Evolutionary conservation across 768 basidiomycete species (phyloP).

Genomic region (Russula griseocarnosa): DNA sequence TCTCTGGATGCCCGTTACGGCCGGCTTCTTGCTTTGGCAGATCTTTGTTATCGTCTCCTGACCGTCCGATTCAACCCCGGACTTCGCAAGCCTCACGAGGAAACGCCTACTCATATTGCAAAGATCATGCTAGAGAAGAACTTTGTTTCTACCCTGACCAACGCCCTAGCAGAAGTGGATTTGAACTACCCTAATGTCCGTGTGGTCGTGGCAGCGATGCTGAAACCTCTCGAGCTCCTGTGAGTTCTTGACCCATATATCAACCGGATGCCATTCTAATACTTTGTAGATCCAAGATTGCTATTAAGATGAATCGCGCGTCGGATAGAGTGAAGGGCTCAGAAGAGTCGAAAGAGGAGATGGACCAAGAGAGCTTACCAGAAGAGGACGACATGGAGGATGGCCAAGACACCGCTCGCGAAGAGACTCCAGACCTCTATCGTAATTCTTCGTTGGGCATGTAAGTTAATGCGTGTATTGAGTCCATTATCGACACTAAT

Average conservation of each 20-base stretch:
- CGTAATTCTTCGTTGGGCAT: conserved; percentile 95
- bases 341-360: conserved; percentile 44
- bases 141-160: conserved; percentile 85
- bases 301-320: conserved; percentile 95
- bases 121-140: conserved; percentile 99
- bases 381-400: conserved; percentile 55
- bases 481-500: conserved; percentile 7
- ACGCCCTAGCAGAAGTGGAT: conserved; percentile 86
- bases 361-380: conserved; percentile 47
- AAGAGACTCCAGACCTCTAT: conserved; percentile 90
- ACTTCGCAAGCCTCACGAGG: conserved; percentile 53
- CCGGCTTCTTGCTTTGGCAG: conserved; percentile 78
- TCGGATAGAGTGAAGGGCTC: conserved; percentile 59
- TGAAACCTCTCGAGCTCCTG: conserved; percentile 88
- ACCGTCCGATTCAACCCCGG: conserved; percentile 65
- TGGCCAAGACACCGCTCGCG: conserved; percentile 58
- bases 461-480: conserved; percentile 42
- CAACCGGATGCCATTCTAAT: background rate
- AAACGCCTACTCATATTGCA: conserved; percentile 85
- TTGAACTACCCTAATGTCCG: conserved; percentile 93
- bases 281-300: conserved; percentile 74
- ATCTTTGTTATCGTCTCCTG: conserved; percentile 83
- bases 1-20: conserved; percentile 74
- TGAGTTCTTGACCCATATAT: conserved; percentile 40
- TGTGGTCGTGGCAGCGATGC: conserved; percentile 76